Percentiles rank a stretch among this genome's conserved stretches.
These are phyloP conservation scores for Clonostachys solani DNA, from an alignment of 2,329 filamentous ascomycete genomes.

Conservation along the genomic window DNA sequence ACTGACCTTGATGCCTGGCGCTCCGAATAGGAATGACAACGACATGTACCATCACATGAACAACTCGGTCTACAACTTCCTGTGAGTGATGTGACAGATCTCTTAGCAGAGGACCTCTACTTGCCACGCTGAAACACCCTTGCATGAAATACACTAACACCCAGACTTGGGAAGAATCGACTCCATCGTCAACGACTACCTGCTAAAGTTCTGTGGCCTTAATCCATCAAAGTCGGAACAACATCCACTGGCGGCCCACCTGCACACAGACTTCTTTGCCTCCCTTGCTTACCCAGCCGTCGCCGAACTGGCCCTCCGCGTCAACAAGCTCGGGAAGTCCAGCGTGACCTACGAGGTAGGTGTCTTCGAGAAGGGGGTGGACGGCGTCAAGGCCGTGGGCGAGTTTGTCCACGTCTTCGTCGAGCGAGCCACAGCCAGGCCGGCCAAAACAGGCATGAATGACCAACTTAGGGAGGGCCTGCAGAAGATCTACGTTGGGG, in stretches of 20 bases:
- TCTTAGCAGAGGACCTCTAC: too few species aligned
- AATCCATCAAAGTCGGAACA: conserved; percentile 65
- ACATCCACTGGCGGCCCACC: conserved; percentile 81
- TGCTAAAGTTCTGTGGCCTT: conserved; percentile 74
- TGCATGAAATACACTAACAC: not conserved
- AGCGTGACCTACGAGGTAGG: conserved; percentile 90
- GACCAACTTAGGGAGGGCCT: conserved; percentile 53
- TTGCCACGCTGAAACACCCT: not conserved
- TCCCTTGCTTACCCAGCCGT: conserved; percentile 78
- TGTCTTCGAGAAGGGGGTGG: conserved; percentile 71
- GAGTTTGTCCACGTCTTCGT: conserved; percentile 88
- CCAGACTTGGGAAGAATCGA: conserved; percentile 58
- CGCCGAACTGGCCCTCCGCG: conserved; percentile 75
- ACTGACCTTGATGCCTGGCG: conserved; percentile 7
- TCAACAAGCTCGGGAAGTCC: conserved; percentile 78
- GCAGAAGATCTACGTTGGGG: conserved; percentile 43
- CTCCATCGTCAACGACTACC: conserved; percentile 83
- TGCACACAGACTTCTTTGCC: conserved; percentile 80
- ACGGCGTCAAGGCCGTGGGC: conserved; percentile 77
- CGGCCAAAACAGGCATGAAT: conserved; percentile 62
- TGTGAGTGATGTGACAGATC: conserved; percentile 37
- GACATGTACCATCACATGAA: conserved; percentile 96
- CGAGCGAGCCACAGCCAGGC: conserved; percentile 65
- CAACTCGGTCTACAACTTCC: conserved; percentile 80
- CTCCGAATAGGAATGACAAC: conserved; percentile 71